phyloP scores from a whole-genome alignment of 2,329 filamentous ascomycete genomes.

The Aspergillus fumigatus region DNA sequence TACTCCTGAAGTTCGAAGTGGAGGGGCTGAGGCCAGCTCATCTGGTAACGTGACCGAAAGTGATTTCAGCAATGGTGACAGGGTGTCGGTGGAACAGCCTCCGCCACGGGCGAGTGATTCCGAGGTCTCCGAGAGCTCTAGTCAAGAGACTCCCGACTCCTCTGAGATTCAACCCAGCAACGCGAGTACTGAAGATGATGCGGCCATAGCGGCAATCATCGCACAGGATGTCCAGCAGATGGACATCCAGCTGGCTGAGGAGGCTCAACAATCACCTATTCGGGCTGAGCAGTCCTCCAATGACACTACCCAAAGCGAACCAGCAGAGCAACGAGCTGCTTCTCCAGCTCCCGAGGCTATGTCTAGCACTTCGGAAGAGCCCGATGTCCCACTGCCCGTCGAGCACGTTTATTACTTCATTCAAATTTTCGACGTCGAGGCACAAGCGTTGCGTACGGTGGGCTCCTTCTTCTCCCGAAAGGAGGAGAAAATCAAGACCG shows the following conservation, averaged over 20 bases:
- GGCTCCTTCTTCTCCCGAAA: constrained; percentile 41
- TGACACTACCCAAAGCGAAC: constrained; percentile 5
- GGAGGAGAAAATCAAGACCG: constrained; percentile 37
- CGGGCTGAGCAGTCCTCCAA: constrained; percentile 4
- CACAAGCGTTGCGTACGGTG: constrained; percentile 38
- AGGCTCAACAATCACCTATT: constrained; percentile 8
- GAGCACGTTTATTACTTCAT: constrained; percentile 46
- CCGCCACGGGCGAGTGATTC: neutral
- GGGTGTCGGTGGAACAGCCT: neutral
- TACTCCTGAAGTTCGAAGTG: constrained; percentile 10
- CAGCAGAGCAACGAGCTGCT: constrained; percentile 5
- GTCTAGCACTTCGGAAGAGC: constrained; percentile 8
- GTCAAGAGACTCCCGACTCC: neutral
- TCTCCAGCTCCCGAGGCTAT: constrained; percentile 10
- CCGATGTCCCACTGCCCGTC: constrained; percentile 22
- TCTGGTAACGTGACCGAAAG: constrained; percentile 16
- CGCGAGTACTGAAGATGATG: constrained; percentile 18
- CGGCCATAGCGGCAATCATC: constrained; percentile 27
- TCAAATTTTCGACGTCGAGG: constrained; percentile 50
- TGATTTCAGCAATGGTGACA: neutral
- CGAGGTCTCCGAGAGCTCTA: neutral
- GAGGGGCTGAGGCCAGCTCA: constrained; percentile 25
- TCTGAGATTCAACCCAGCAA: neutral
- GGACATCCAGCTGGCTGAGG: constrained; percentile 10
- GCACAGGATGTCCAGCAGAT: constrained; percentile 24